Percentiles rank a stretch among this genome's conserved stretches.
Evolutionary conservation across 2,329 filamentous ascomycete genomes (phyloP).

Genomic region (Penicillium sp.): DNA sequence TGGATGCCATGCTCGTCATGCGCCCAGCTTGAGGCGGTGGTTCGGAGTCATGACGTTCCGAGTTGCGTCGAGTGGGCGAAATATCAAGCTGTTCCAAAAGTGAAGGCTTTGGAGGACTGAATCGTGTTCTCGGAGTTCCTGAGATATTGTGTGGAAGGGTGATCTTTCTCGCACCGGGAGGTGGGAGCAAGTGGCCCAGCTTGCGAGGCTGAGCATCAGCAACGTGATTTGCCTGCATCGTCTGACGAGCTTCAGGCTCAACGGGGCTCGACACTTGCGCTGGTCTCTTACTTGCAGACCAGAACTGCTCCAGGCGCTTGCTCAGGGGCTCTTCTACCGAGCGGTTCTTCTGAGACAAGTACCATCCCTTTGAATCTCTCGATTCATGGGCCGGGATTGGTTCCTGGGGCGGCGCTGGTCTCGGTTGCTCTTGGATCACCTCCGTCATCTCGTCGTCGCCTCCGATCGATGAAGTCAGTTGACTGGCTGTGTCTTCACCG

Average conservation of each 20-base stretch:
- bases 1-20: constrained; percentile 14
- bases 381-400: not conserved
- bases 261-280: constrained; percentile 17
- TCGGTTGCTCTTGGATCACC: constrained; percentile 20
- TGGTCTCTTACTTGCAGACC: constrained; percentile 29
- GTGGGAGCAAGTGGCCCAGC: constrained; percentile 21
- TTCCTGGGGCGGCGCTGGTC: constrained; percentile 13
- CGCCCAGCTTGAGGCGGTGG: constrained; percentile 23
- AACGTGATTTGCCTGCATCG: constrained; percentile 9
- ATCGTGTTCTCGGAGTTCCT: constrained; percentile 33
- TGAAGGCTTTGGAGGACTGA: constrained; percentile 37
- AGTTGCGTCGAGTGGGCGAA: constrained; percentile 31
- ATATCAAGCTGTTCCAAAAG: constrained; percentile 34
- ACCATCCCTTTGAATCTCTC: constrained; percentile 20
- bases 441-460: constrained; percentile 29
- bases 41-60: constrained; percentile 24
- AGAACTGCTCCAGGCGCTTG: constrained; percentile 36
- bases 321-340: constrained; percentile 30
- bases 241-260: constrained; percentile 15
- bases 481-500: constrained; percentile 25
- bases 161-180: constrained; percentile 25
- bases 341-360: constrained; percentile 23
- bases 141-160: constrained; percentile 31
- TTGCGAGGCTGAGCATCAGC: constrained; percentile 20
- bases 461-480: constrained; percentile 24